Percentiles rank a stretch among this genome's conserved stretches.
Conservation (phyloP, 371 early-diverging fungal genomes). For the Mucor plumbeus region DNA sequence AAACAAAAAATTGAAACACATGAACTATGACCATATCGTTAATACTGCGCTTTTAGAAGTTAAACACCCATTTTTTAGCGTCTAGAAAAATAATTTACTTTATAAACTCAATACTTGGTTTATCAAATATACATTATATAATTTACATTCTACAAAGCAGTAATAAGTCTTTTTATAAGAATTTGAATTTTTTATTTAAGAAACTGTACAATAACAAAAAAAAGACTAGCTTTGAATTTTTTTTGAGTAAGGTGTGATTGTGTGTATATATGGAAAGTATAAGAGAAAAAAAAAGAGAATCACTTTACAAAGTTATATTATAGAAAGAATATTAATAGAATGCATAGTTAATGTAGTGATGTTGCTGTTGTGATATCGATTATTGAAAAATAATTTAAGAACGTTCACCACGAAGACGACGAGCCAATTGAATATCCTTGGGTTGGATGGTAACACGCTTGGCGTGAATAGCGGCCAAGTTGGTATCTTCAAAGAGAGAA, state of each 20-base stretch:
- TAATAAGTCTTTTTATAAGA: neutral
- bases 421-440: conserved; percentile 93
- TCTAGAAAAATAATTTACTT: no score
- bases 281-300: neutral
- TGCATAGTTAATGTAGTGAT: conserved; percentile 6
- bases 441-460: conserved; percentile 96
- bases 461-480: conserved; percentile 94
- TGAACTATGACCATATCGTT: no score
- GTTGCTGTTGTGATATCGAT: conserved; percentile 83
- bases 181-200: neutral
- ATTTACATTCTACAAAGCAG: neutral
- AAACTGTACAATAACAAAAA: no score
- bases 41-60: no score
- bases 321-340: conserved; percentile 4
- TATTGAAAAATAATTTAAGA: conserved; percentile 77
- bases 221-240: no score
- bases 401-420: conserved; percentile 72
- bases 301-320: conserved; percentile 6
- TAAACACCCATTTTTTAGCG: no score
- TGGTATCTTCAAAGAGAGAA: conserved; percentile 70
- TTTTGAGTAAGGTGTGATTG: neutral
- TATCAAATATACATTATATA: no score
- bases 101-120: no score
- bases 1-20: no score
- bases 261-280: conserved; percentile 8